Conservation (phyloP, 164 flowering plant species). For the Brasenia schreberi region DNA sequence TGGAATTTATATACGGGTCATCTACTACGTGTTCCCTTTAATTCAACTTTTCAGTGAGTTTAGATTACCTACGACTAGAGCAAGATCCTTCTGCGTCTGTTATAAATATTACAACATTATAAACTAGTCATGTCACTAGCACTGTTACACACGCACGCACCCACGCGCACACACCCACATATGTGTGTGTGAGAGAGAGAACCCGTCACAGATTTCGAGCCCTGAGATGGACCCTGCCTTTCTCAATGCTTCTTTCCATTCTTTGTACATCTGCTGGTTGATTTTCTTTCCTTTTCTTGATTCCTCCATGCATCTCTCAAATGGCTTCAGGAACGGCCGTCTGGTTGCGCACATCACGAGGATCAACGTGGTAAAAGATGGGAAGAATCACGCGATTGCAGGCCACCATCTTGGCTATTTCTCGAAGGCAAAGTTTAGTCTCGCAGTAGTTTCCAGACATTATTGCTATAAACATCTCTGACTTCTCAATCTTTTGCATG, state of each 20-base stretch:
- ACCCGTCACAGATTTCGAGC: too few species aligned
- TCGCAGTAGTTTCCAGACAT: not conserved
- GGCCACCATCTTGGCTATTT: not conserved
- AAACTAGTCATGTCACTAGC: too few species aligned
- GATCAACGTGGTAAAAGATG: not conserved
- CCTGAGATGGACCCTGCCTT: not conserved
- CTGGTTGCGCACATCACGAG: not conserved
- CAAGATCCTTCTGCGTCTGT: too few species aligned
- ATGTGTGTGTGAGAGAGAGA: too few species aligned
- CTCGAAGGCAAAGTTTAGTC: not conserved
- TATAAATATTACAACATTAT: too few species aligned
- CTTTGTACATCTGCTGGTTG: not conserved
- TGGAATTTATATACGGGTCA: too few species aligned
- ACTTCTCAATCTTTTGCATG: not conserved
- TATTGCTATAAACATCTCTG: not conserved
- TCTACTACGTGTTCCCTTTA: too few species aligned
- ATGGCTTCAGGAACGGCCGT: not conserved
- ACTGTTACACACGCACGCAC: too few species aligned
- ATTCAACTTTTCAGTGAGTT: too few species aligned
- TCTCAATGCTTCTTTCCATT: not conserved
- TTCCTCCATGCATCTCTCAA: not conserved
- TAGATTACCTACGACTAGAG: too few species aligned
- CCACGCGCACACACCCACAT: too few species aligned
- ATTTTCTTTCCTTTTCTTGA: not conserved
- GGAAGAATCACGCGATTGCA: not conserved